A percentile compares a stretch with the other conserved stretches of the same genome.
Evolutionary conservation across 345 rosid species (phyloP).

Genomic region (Aethionema arabicum): DNA sequence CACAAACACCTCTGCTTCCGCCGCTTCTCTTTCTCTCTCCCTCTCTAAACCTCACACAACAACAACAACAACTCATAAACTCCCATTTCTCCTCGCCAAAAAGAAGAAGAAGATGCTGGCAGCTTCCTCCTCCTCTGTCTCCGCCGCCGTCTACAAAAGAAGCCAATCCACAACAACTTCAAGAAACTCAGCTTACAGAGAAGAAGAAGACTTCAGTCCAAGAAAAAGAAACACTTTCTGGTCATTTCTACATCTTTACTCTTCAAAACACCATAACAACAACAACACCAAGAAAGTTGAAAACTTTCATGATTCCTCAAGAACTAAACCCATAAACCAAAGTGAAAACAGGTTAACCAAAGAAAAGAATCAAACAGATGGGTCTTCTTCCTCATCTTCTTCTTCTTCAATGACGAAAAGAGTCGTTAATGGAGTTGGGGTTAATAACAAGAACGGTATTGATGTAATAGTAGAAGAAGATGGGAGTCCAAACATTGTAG

Average conservation of each 20-base stretch:
- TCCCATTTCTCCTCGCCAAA: constrained; percentile 68
- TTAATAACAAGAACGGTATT: constrained; percentile 27
- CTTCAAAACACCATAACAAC: constrained; percentile 41
- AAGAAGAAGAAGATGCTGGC: constrained; percentile 55
- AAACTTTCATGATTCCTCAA: constrained; percentile 21
- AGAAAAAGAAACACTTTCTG: constrained; percentile 74
- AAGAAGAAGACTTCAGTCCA: constrained; percentile 50
- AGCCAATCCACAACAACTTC: constrained; percentile 64
- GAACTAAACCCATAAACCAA: neutral
- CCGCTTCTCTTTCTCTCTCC: constrained; percentile 46
- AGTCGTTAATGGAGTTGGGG: constrained; percentile 11
- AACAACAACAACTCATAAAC: constrained; percentile 24
- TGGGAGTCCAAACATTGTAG: constrained; percentile 50
- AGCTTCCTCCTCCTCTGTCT: constrained; percentile 38
- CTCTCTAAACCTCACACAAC: constrained; percentile 41
- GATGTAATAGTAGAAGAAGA: constrained; percentile 57
- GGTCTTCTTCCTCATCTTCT: constrained; percentile 36
- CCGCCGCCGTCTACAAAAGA: constrained; percentile 59
- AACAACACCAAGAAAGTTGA: constrained; percentile 42
- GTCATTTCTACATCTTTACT: constrained; percentile 76
- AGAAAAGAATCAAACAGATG: constrained; percentile 2
- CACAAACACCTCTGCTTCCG: constrained; percentile 30
- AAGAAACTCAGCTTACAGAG: constrained; percentile 35
- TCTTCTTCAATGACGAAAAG: constrained; percentile 50
- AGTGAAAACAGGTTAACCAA: constrained; percentile 10